Evolutionary conservation across 176 grass and related monocot species (phyloP).

Genomic region (Saccharum spontaneum): DNA sequence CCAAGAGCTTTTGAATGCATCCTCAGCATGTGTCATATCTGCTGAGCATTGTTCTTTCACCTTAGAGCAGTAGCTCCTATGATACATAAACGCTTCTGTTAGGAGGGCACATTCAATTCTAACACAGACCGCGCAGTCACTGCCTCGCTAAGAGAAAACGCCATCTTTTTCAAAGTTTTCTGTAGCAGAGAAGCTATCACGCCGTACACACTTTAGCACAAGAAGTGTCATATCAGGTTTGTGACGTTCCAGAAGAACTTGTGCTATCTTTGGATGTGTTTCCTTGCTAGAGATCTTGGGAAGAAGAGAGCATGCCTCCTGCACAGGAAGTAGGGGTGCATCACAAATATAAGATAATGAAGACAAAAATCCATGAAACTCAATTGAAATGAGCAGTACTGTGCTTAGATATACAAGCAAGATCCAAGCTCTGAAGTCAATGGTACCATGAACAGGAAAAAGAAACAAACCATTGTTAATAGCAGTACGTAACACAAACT

Average conservation of each 20-base stretch:
- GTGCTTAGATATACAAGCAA: conserved; percentile 8
- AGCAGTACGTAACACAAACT: conserved; percentile 10
- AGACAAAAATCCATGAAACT: background rate
- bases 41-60: conserved; percentile 59
- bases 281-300: conserved; percentile 70
- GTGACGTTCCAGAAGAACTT: conserved; percentile 75
- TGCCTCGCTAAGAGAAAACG: conserved; percentile 65
- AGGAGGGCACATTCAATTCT: conserved; percentile 80
- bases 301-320: conserved; percentile 83
- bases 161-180: conserved; percentile 48
- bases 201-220: conserved; percentile 58
- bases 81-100: conserved; percentile 87
- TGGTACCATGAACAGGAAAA: conserved; percentile 15
- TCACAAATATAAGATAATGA: conserved; percentile 5
- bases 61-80: conserved; percentile 63
- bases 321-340: conserved; percentile 17
- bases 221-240: conserved; percentile 73
- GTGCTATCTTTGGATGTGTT: conserved; percentile 85
- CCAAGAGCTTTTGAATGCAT: conserved; percentile 38
- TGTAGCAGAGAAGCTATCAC: conserved; percentile 46
- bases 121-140: conserved; percentile 51
- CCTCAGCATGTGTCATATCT: conserved; percentile 36
- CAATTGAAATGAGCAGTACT: conserved; percentile 15
- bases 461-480: conserved; percentile 14
- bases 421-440: background rate